phyloP scores from a whole-genome alignment of 257 asterid species.

The Thymus quinquecostatus region DNA sequence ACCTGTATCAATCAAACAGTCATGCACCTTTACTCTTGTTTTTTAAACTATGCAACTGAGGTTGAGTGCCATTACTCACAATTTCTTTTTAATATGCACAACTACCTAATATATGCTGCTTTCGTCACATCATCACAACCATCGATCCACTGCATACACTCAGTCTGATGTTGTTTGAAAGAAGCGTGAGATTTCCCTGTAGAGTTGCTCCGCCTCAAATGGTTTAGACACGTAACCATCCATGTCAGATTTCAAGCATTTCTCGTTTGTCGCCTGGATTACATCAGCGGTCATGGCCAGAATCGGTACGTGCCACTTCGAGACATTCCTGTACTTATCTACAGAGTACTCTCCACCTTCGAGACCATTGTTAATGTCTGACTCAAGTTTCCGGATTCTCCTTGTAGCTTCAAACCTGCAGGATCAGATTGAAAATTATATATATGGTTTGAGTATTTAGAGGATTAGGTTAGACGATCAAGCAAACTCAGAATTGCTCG shows the following conservation, averaged over 20 bases:
- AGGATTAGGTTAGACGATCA: neutral
- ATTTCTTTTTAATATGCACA: constrained; percentile 39
- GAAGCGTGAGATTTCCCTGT: constrained; percentile 82
- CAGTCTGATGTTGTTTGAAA: constrained; percentile 45
- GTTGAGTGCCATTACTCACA: constrained; percentile 40
- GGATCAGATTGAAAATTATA: neutral
- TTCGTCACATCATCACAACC: constrained; percentile 16
- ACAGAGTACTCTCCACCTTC: constrained; percentile 48
- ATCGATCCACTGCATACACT: constrained; percentile 18
- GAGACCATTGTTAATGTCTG: constrained; percentile 43
- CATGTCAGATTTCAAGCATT: constrained; percentile 68
- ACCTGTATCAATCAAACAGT: constrained; percentile 31
- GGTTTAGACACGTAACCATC: constrained; percentile 96
- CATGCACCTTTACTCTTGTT: neutral
- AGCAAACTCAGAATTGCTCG: neutral
- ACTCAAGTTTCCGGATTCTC: constrained; percentile 66
- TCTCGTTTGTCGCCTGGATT: constrained; percentile 82
- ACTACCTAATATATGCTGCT: constrained; percentile 34
- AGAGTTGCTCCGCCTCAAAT: constrained; percentile 92
- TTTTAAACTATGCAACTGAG: neutral
- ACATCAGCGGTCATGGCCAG: constrained; percentile 99
- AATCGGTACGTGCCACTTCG: constrained; percentile 88
- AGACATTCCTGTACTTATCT: constrained; percentile 44
- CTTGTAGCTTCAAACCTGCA: constrained; percentile 84
- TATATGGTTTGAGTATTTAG: too few relatives aligned